Evolutionary conservation across 371 early-diverging fungal genomes (phyloP), one percentile per base, ranked within the genome.

Genomic region (Mortierella sp.): DNA sequence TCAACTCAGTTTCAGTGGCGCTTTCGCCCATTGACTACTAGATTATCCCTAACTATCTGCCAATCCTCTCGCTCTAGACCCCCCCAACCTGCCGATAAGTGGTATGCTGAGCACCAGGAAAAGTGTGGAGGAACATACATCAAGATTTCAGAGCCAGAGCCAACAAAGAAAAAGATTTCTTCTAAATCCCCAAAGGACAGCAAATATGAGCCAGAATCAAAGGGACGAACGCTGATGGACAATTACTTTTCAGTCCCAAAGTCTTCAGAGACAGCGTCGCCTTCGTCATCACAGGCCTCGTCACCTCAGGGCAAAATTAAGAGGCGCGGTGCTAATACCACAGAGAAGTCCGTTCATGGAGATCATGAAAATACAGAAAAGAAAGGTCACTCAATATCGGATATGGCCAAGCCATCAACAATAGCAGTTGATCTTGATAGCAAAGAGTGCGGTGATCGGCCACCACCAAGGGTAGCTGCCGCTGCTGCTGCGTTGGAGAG

Each of bases 11-110:
- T 22, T 51, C n/a, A n/a, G n/a, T 51, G 8, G 8, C 5, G n/a
- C 5, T 51, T 18, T 22, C 1, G 5, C 14, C 12, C 10, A 18
- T 20, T 11, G 62, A 32, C 57, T 40, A 40, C 45, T 14, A 10
- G 16, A 45, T 12, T 45, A 4, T 45, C 45, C n/a, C 35, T 62
- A 9, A 20, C 24, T 45, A 18, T 45, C 18, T 45, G 18, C 35
- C 28, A 32, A 1, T 9, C 22, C 32, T 30, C 59, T 22, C 49
- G 10, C 20, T 28, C 11, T 66, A 88, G 93, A 62, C 85, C 89
- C 5, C 93, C 93, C 0, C 93, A 92, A 64, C 81, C 83, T 8
- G 92, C 93, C 4, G 93, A 93, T 72, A 39, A 72, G 16, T 93
- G 93, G 93, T 93, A 76, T 74, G 72, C 69, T 1, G 84, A 88